Base-by-base conservation (phyloP, 2,329 filamentous ascomycete species). In the Colletotrichum horii region DNA sequence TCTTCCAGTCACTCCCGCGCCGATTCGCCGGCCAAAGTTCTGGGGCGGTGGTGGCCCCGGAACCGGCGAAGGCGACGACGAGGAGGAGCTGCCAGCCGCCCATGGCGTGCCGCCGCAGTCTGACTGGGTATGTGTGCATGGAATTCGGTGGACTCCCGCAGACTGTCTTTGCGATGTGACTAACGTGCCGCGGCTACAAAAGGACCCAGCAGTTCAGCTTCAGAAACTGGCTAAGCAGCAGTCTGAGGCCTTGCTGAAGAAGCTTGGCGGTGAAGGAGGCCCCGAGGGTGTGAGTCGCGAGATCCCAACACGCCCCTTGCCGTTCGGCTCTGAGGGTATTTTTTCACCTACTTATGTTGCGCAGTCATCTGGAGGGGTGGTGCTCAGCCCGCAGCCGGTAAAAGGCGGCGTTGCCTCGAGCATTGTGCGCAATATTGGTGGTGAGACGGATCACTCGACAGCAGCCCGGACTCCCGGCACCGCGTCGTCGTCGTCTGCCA, bases 111-210 rank as follows among this genome's bases (percentile, higher is more conserved):
- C 96, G 77, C 89, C 92, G 84, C 96, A 98, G 89, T 90, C 92
- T 83, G 95, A 98, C 85, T 98, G 96, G 96, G 96, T 98, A 95
- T 94, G 95, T 95, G 89, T 89, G 85, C 89, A 91, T 82, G 89
- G 89, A 77, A 83, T 82, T 77, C 80, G 81, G 78, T 91, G 88
- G 86, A 82, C 79, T 76, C 87, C 86, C 77, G 83, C 85, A 80
- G 89, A 90, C 83, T 91, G 89, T 84, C 85, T 87, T 79, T 91
- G 89, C 84, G 85, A 88, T 79, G 82, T 90, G 81, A 85, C 89
- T 91, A 90, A 91, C 88, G 79, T 87, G 80, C 82, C 88, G 77
- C 83, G 81, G 77, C 79, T 82, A 80, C 80, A 86, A 78, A 89
- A 95, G 93, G 93, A 96, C 85, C 94, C 94, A 76, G 85, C 89